Evolutionary conservation across 257 asterid genomes (phyloP), one percentile per base, ranked within the genome.

Genomic region (Plectranthus barbatus): DNA sequence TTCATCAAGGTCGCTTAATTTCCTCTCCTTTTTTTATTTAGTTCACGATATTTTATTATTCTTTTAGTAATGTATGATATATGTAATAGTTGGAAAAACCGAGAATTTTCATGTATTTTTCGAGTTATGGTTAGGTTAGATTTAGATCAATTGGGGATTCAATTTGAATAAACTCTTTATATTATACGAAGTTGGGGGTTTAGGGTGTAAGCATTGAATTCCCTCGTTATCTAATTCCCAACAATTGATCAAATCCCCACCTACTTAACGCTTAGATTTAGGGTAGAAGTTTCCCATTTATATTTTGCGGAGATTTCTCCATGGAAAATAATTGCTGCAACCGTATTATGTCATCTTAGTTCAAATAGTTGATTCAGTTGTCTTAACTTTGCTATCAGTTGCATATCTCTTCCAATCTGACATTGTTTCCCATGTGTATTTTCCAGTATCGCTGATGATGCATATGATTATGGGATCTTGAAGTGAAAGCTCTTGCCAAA

Each of bases 1-100:
- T 77, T 77, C 66, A 70, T 77, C 62, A 73, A 77, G 79, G 82
- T 77, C 21, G 10, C 9, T 56, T 9, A 4, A 29, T 8, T 5
- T 0, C 53, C 14, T 17, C 40, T 3, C 23, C 6, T 11, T 5
- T 21, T 66, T 55, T 7, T 11, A 5, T 48, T 18, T 44, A 18
- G 26, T 15, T 42, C 29, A 1, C 0, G 24, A 54, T 0, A 13
- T n/a, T 53, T 26, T 9, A 5, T 37, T 7, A 11, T 10, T 31
- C 26, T 36, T 7, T 49, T 39, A 5, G 40, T n/a, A 13, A 9
- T 34, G 5, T 26, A 26, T 26, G 5, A 26, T 26, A n/a, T n/a
- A n/a, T n/a, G n/a, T n/a, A n/a, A n/a, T n/a, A n/a, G n/a, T n/a
- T n/a, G n/a, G n/a, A n/a, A n/a, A 23, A 23, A 23, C 4, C 1